These are phyloP conservation scores for Crepidotus variabilis DNA, from an alignment of 768 basidiomycete species.

Conservation along the genomic window DNA sequence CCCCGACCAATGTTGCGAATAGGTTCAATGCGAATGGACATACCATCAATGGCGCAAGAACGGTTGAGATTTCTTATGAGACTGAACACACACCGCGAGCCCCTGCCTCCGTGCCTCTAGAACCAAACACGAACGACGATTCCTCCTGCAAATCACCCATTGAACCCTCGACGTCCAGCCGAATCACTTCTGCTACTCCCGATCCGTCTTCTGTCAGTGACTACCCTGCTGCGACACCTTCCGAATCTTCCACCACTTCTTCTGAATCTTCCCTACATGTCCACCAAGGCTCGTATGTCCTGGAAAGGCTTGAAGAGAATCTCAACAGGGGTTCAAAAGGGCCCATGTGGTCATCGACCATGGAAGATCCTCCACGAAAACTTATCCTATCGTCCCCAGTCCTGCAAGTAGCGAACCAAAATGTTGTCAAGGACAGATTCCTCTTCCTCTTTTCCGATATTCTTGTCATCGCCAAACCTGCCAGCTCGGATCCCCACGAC, in stretches of 20 bases:
- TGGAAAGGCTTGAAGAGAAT: slow-evolving; percentile 70
- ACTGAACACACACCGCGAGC: slow-evolving; percentile 38
- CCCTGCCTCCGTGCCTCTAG: slow-evolving; percentile 32
- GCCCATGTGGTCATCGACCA: slow-evolving; percentile 54
- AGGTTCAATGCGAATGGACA: slow-evolving; percentile 6
- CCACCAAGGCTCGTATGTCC: slow-evolving; percentile 47
- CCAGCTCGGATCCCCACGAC: slow-evolving; percentile 61
- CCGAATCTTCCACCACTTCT: slow-evolving; percentile 69
- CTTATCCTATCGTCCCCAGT: slow-evolving; percentile 82
- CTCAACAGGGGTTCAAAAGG: slow-evolving; percentile 59
- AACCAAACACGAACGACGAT: slow-evolving; percentile 21
- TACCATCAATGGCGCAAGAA: background rate
- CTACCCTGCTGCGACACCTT: slow-evolving; percentile 65
- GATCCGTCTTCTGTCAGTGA: slow-evolving; percentile 77
- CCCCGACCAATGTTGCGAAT: slow-evolving; percentile 40
- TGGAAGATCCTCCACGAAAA: slow-evolving; percentile 87
- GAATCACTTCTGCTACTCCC: slow-evolving; percentile 61
- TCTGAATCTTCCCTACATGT: slow-evolving; percentile 57
- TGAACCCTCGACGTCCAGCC: slow-evolving; percentile 48
- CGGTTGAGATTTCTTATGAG: slow-evolving; percentile 9
- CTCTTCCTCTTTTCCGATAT: slow-evolving; percentile 97
- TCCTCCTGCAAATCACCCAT: slow-evolving; percentile 37
- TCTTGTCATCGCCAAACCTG: slow-evolving; percentile 88
- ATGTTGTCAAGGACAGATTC: slow-evolving; percentile 94
- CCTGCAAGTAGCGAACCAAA: slow-evolving; percentile 88